Evolutionary conservation across 163 green algal species (phyloP).

Genomic region (Trebouxia gelatinosa): DNA sequence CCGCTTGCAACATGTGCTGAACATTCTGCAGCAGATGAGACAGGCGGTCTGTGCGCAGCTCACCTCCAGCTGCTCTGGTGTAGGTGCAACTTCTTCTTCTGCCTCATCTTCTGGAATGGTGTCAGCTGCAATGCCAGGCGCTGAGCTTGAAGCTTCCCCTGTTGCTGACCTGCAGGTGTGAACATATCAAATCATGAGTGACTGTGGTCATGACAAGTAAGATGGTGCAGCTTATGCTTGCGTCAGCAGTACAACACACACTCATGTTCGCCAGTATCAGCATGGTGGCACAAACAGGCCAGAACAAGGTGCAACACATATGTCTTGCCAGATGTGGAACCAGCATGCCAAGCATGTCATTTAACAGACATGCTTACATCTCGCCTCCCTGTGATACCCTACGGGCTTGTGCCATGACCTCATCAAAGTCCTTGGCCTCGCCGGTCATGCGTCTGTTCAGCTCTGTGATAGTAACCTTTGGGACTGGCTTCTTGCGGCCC

Average conservation of each 20-base stretch:
- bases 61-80: conserved; percentile 67
- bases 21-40: no score
- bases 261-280: no score
- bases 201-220: no score
- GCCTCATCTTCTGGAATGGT: conserved; percentile 40
- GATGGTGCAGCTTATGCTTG: no score
- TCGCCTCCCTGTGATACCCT: conserved; percentile 37
- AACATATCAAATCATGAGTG: no score
- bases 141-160: background rate
- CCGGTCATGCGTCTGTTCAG: conserved; percentile 43
- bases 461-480: conserved; percentile 38
- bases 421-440: conserved; percentile 45
- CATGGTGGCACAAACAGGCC: no score
- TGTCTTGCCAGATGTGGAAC: no score
- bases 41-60: no score
- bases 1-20: no score
- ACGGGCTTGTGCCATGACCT: conserved; percentile 49
- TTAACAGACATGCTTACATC: background rate
- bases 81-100: conserved; percentile 48
- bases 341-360: no score
- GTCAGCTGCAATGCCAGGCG: conserved; percentile 2
- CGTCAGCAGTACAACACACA: no score
- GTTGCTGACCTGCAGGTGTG: background rate
- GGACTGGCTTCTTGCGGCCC: conserved; percentile 8
- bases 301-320: no score